Base-by-base conservation (phyloP, 306 rosid genomes). In the Chamaecrista fasciculata region DNA sequence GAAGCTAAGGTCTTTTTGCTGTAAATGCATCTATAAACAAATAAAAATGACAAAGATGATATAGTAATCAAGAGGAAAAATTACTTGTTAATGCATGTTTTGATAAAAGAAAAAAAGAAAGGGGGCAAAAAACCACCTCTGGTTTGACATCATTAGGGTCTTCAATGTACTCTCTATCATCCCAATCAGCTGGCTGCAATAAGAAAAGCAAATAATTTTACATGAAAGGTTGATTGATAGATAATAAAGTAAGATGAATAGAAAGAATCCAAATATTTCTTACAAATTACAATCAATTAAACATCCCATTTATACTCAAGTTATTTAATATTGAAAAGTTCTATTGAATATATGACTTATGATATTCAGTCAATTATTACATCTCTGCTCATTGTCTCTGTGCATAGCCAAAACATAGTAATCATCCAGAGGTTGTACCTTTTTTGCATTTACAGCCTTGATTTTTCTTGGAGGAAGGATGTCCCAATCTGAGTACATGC, bases 391-490 rank as follows among this genome's bases (percentile, higher is more conserved):
- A 5, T 28, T 52, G 9, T 28, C 76, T 26, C 26, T 6, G 11
- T 31, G 34, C 18, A 11, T 53, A 11, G 33, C 66, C 50, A 62
- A 70, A 21, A 24, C 33, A 58, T 44, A 53, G 36, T 11, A 14
- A 49, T 18, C 3, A 59, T 50, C 66, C 67, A 52, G 44, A 72
- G 55, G 2, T 43, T 21, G 15, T 72, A 87, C 90, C 90, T 76
- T 87, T 65, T 80, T 85, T 8, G 90, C 97, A 1, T 86, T 79
- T 25, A 76, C 80, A 67, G 90, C 91, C 79, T 94, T 94, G 56
- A 94, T 88, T 82, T 94, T 90, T 73, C 89, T 74, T n/a, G 98
- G 98, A 71, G 98, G 98, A 82, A 94, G 96, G 73, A 94, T 94
- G 70, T 94, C 98, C 98, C 98, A 94, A 69, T 90, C 98, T 19